Percentiles rank a stretch among this genome's conserved stretches.
These are phyloP conservation scores for Fusarium compactum DNA, from an alignment of 2,329 filamentous ascomycete genomes.

Conservation along the genomic window DNA sequence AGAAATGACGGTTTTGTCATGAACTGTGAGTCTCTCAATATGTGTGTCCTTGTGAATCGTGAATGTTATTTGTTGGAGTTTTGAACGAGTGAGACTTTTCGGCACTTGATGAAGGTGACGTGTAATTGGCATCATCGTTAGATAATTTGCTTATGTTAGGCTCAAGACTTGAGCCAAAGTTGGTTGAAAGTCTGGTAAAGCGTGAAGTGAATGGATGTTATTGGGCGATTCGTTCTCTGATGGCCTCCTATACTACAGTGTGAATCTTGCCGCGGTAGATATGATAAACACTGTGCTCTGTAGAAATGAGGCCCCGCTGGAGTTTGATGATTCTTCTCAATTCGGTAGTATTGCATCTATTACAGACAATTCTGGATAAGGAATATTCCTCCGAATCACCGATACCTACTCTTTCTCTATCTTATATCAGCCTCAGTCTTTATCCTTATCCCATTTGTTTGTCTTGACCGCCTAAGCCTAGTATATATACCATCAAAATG, in stretches of 20 bases:
- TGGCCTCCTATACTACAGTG: constrained; percentile 28
- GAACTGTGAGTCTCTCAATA: constrained; percentile 13
- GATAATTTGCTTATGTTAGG: background rate
- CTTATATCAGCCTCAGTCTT: too few relatives aligned
- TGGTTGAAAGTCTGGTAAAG: constrained; percentile 14
- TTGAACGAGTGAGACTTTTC: background rate
- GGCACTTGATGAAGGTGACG: constrained; percentile 10
- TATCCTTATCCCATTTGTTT: background rate
- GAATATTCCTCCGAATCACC: constrained; percentile 29
- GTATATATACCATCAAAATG: constrained; percentile 28
- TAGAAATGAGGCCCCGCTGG: constrained; percentile 40
- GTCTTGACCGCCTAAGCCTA: background rate
- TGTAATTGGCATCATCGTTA: constrained; percentile 29
- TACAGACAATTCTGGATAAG: constrained; percentile 28
- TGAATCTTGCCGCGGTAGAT: background rate
- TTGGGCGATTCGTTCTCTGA: constrained; percentile 13
- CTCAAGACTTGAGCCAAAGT: background rate
- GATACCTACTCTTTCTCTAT: background rate
- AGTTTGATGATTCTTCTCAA: constrained; percentile 38
- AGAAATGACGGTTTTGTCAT: constrained; percentile 32
- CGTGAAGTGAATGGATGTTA: constrained; percentile 6
- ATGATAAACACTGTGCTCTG: constrained; percentile 36
- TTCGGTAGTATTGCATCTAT: constrained; percentile 3
- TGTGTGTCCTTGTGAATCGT: constrained; percentile 1
- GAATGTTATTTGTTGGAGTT: background rate